Base-by-base conservation (phyloP, 1,284 basidiomycete genomes). In the Rhodotorula mucilaginosa region DNA sequence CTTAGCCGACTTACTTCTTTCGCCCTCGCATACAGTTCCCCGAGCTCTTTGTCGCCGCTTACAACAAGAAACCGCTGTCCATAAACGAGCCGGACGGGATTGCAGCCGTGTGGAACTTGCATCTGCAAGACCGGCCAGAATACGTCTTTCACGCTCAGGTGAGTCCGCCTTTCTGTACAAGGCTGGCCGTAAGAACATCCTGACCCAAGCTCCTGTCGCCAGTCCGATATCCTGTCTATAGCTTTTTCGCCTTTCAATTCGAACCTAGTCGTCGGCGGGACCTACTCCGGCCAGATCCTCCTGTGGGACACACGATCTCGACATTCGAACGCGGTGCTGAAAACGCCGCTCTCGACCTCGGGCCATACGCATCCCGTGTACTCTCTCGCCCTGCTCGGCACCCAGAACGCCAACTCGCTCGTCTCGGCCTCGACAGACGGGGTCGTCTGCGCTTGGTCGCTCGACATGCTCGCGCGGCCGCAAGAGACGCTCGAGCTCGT, bases 321-420 rank as follows among this genome's bases (percentile, higher is more conserved):
- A 78, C 74, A 77, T 29, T 92, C 96, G 79, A 83, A 97, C 8
- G 96, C 97, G 0, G 93, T 98, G 1, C 85, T 98, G 71, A 99
- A 98, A 83, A 97, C 96, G 7, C 97, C 97, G 0, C 83, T 99
- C 58, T 95, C 93, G 10, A 92, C 93, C 3, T 78, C 80, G 1
- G 95, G 97, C 0, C 97, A 99, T 80, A 98, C 96, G 3, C 96
- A 99, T 81, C 97, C 97, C 2, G 93, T 99, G 56, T 99, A 99
- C 83, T 90, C 91, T 0, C 93, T 99, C 87, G 89, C 92, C 78
- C 92, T 97, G 87, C 91, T 98, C 31, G 97, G 97, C 16, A 97
- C 95, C 5, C 95, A 97, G 80, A 97, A 99, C 80, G 97, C 97
- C 7, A 94, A 98, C 81, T 97, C 96, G 79, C 83, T 99, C 67